Evolutionary conservation across 176 grass and related monocot genomes (phyloP), one percentile per base, ranked within the genome.

Genomic region (Oryza nivara): DNA sequence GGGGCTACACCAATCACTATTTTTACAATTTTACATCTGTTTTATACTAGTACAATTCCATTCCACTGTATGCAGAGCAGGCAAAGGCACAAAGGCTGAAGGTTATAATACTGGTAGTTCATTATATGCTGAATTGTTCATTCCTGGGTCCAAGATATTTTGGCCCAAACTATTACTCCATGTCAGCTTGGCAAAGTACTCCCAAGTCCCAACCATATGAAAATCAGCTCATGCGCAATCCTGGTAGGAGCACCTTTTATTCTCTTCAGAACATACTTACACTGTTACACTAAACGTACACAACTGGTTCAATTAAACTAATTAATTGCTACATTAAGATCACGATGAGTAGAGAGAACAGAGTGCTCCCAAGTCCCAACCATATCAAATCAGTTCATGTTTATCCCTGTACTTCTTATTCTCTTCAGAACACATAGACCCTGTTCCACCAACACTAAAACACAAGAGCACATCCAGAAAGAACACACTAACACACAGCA

Each of bases 61-160:
- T 56, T 74, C 73, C 58, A 72, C 46, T 68, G 61, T 68, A 40
- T 58, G 48, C 3, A 26, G n/a, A 81, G 10, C 34, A 41, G 38
- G 17, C 12, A 71, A 25, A 5, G 28, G 54, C 54, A 58, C 54
- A n/a, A n/a, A n/a, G 19, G 16, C 54, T 58, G 11, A 23, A 63
- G 58, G n/a, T 23, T 8, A 41, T 41, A 7, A 41, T 41, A 41
- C 40, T 41, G 8, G 7, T 41, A 41, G 40, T 41, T 41, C 40
- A 8, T 41, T 41, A 41, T 7, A 41, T 41, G 36, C 40, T 41
- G 5, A 38, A 38, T 11, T 19, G 78, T 20, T 72, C 32, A 71
- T 14, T 26, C 32, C 6, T n/a, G 20, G 46, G 46, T 73, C 43
- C 66, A 43, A 19, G 32, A 67, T 70, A 71, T 78, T 83, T 71